phyloP scores from a whole-genome alignment of 139 green algal species.

The Chloropicon primus region DNA sequence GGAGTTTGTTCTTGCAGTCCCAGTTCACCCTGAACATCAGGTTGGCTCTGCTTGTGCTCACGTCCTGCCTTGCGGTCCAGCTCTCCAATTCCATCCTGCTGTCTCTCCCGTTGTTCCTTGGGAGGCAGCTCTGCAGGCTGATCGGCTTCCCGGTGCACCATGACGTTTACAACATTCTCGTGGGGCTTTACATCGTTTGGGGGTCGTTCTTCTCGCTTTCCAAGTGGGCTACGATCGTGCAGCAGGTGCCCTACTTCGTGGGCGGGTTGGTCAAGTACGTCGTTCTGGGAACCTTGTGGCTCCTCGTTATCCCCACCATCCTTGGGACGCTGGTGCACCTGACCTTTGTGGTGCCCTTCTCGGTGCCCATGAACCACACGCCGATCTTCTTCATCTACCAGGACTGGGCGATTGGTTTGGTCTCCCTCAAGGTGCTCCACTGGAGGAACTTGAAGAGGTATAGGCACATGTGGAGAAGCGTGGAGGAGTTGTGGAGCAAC shows the following conservation, averaged over 20 bases:
- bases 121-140: conserved; percentile 7
- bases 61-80: conserved; percentile 13
- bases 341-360: neutral
- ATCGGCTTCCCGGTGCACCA: conserved; percentile 6
- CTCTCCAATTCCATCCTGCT: conserved; percentile 9
- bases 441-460: neutral
- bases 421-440: conserved; percentile 21
- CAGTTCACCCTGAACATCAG: neutral
- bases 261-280: neutral
- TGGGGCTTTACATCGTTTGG: conserved; percentile 32
- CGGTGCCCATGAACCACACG: conserved; percentile 17
- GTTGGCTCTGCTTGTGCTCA: conserved; percentile 10
- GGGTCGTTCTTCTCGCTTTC: neutral
- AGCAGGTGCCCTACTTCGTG: neutral
- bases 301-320: conserved; percentile 10
- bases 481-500: neutral
- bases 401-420: conserved; percentile 29
- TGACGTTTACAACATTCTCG: conserved; percentile 23
- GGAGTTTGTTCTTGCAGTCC: neutral
- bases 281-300: neutral
- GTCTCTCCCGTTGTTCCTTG: conserved; percentile 14
- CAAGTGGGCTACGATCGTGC: neutral
- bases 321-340: conserved; percentile 22
- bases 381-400: conserved; percentile 28
- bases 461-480: neutral